Evolutionary conservation across 2,329 filamentous ascomycete species (phyloP).

Genomic region (Chaetomiaceae sp.): DNA sequence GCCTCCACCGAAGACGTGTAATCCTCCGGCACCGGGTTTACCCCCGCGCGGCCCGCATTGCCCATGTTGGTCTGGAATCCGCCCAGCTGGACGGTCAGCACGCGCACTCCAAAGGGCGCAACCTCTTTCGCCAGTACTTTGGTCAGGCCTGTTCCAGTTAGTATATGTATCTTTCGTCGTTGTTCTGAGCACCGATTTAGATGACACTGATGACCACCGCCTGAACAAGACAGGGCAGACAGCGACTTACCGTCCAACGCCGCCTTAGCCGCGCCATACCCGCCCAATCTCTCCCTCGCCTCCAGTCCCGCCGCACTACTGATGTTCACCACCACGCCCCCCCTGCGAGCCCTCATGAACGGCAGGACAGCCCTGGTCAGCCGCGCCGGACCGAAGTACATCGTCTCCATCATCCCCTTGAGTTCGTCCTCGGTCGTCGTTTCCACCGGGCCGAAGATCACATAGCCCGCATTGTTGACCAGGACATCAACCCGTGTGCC

Average conservation of each 20-base stretch:
- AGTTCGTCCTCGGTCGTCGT: not conserved
- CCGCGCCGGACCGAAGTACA: not conserved
- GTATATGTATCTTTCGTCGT: not conserved
- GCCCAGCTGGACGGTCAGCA: not conserved
- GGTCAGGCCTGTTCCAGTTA: not conserved
- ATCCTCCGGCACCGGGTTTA: not conserved
- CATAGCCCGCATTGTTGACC: slow-evolving; percentile 1
- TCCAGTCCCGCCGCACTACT: slow-evolving; percentile 1
- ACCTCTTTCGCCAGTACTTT: not conserved
- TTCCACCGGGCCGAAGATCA: not conserved
- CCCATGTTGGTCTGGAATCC: slow-evolving; percentile 1
- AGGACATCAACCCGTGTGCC: not conserved
- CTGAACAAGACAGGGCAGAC: not conserved
- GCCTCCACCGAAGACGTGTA: not conserved
- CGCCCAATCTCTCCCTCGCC: not conserved
- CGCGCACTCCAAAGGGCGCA: not conserved
- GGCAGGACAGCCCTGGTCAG: not conserved
- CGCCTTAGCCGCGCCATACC: not conserved
- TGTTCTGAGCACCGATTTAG: not conserved
- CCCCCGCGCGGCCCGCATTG: not conserved
- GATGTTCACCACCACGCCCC: not conserved
- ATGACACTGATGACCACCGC: not conserved
- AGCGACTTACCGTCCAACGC: not conserved
- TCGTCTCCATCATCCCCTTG: not conserved
- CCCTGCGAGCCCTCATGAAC: not conserved